These are phyloP conservation scores for Skeletonema costatum DNA, from an alignment of 108 stramenopile species.

Conservation along the genomic window DNA sequence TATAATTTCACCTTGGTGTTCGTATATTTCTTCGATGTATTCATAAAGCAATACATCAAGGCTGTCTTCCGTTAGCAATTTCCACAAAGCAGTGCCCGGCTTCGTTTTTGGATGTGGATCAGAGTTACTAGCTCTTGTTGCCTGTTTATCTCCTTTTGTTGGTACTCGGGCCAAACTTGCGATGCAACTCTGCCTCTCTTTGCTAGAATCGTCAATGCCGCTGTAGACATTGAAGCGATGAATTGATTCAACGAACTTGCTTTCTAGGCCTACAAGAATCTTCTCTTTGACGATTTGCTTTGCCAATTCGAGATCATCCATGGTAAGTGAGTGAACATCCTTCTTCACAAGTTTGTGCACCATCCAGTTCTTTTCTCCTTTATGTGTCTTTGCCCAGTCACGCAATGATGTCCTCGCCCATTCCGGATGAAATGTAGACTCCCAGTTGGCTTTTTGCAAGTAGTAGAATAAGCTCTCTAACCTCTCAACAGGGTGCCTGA, in stretches of 20 bases:
- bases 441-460: constrained; percentile 37
- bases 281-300: constrained; percentile 37
- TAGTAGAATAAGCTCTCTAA: constrained; percentile 37
- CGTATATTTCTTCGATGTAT: constrained; percentile 25
- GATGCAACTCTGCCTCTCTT: constrained; percentile 7
- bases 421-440: constrained; percentile 32
- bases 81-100: constrained; percentile 18
- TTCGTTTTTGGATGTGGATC: background rate
- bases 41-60: constrained; percentile 42
- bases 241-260: constrained; percentile 14
- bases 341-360: constrained; percentile 25
- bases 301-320: constrained; percentile 26
- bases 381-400: constrained; percentile 23
- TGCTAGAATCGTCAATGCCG: background rate
- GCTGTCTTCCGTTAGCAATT: constrained; percentile 24
- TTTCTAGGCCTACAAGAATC: constrained; percentile 18
- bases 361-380: constrained; percentile 21
- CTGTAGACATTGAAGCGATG: constrained; percentile 19
- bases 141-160: background rate
- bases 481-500: constrained; percentile 44
- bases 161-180: background rate
- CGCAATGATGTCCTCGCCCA: constrained; percentile 23
- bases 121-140: background rate
- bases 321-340: constrained; percentile 4
- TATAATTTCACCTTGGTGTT: constrained; percentile 5